Evolutionary conservation across 2,329 filamentous ascomycete species (phyloP), one percentile per base, ranked within the genome.

Genomic region (Paecilomyces sp.): DNA sequence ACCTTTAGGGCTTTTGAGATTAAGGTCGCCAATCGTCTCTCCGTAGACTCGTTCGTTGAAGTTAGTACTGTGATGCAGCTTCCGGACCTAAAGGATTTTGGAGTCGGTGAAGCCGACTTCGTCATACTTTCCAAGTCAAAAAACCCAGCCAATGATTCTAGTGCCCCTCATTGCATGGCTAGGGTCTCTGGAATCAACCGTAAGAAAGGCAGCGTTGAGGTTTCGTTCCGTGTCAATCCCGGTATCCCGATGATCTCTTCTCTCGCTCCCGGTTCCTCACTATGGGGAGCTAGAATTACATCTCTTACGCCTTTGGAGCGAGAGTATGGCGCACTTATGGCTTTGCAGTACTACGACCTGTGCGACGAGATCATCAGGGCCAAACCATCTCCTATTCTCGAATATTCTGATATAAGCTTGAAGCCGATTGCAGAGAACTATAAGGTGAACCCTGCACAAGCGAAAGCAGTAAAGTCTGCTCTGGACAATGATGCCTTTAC

Each of bases 401-500:
- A 85, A 6, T 97, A 96, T 71, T 85, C 85, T 51, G 87, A 93
- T 3, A 85, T 89, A 63, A 87, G 87, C 61, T 79, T 96, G 6
- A 79, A 84, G 6, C 82, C 84, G 7, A 82, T 91, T 36, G 87
- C 89, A 74, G 79, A 83, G 25, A 92, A 88, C 60, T 97, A 96
- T 76, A 83, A 85, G 24, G 84, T 99, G 59, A 99, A 99, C 71
- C 81, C 81, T 51, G 94, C 92, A 5, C 94, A 99, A 71, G 91
- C 93, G 3, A 90, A 90, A 73, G 94, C 94, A 7, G 91, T 99
- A 62, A 85, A 94, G 64, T 95, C 93, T 57, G 93, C 92, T 12
- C 85, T 92, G 60, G 92, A 96, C 68, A 99, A 99, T 66, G 94
- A 97, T 75, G 95, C 91, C 0, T 99, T 99, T 70, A 97, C 94